Evolutionary conservation across 345 rosid genomes (phyloP), one percentile per base, ranked within the genome.

Genomic region (Eucalyptus fibrosa): DNA sequence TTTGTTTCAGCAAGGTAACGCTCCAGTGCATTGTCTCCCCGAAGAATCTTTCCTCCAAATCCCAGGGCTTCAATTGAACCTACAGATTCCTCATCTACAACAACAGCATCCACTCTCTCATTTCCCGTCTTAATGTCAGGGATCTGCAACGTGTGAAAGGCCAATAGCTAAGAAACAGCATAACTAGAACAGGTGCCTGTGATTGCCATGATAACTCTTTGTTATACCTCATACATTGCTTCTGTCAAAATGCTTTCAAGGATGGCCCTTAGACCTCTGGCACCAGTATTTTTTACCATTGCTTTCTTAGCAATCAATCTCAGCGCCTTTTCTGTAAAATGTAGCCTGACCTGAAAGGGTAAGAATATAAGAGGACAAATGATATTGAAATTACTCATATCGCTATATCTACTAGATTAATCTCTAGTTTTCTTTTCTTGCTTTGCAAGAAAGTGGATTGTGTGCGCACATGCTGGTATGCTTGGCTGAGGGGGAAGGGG

Each of bases 191-290:
- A 18, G 44, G 67, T 53, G 44, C 45, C 65, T 23, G 5, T 53
- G n/a, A 34, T 81, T 44, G 50, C 62, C 88, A 47, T n/a, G 53
- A n/a, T 86, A 45, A 86, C 87, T 86, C 42, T 86, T 88, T 51
- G 87, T 18, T 37, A 88, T 95, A 96, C 99, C 99, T 97, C 99
- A 92, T 94, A 97, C 99, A 97, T 97, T 89, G 99, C 93, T 94
- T 97, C 99, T 40, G 96, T 97, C 50, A 97, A 94, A 92, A 94
- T 95, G 95, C 93, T 95, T 94, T 97, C 99, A 77, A 97, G 93
- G 90, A 97, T 90, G 93, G 99, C 95, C 92, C 98, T 93, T 82
- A 97, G 94, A 45, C 99, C 99, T 94, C 99, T 94, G 8, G 99
- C 99, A 89, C 99, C 99, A 2, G 99, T 97, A 69, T 97, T 97